Evolutionary conservation across 768 basidiomycete species (phyloP).

Genomic region (Lentinula detonsa): DNA sequence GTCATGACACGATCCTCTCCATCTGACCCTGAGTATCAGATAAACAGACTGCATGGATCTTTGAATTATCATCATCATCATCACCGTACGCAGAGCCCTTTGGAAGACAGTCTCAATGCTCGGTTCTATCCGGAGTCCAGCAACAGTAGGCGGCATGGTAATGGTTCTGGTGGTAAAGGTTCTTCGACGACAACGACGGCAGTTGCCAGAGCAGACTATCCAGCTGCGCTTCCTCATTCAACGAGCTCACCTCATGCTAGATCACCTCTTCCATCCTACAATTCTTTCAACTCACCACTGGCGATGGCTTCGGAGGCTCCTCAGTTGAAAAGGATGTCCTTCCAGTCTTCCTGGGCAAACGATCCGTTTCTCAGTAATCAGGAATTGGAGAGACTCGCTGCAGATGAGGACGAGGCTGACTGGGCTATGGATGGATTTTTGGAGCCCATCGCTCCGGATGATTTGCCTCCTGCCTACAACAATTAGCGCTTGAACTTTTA

Average conservation of each 20-base stretch:
- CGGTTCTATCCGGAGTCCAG: neutral
- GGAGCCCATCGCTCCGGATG: conserved; percentile 1
- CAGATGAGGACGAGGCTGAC: conserved; percentile 2
- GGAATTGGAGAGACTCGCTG: neutral
- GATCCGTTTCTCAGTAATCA: neutral
- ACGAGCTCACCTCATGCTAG: neutral
- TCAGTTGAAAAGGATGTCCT: neutral
- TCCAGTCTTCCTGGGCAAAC: neutral
- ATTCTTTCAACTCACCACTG: neutral
- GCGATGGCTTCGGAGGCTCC: neutral
- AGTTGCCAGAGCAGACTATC: neutral
- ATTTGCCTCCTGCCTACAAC: neutral
- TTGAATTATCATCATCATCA: neutral
- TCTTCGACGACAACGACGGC: neutral
- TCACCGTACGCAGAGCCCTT: neutral
- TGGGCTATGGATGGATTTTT: neutral
- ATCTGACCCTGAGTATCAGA: neutral
- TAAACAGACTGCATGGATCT: neutral
- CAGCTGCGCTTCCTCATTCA: neutral
- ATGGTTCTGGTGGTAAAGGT: neutral
- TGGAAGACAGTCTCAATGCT: neutral
- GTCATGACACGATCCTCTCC: neutral
- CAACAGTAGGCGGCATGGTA: neutral
- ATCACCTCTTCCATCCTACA: neutral
- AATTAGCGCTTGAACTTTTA: no score